phyloP scores from a whole-genome alignment of 768 basidiomycete genomes.

The Amanita exitialis region DNA sequence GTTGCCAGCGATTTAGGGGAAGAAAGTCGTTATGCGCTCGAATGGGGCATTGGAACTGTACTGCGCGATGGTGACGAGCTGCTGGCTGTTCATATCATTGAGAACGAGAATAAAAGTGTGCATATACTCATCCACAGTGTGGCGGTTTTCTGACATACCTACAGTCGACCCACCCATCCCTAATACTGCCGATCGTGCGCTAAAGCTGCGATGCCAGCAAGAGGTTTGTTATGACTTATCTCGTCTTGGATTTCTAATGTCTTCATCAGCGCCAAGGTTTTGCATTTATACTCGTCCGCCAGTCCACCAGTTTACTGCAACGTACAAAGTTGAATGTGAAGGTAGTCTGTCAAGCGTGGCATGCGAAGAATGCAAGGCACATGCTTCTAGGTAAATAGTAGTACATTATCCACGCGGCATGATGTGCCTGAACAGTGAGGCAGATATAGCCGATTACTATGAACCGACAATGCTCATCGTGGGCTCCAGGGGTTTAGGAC shows the following conservation, averaged over 20 bases:
- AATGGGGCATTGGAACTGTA: slow-evolving; percentile 98
- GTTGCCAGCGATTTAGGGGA: slow-evolving; percentile 94
- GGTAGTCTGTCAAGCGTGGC: slow-evolving; percentile 90
- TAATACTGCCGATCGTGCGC: slow-evolving; percentile 62
- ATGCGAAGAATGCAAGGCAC: slow-evolving; percentile 90
- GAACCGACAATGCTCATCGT: slow-evolving; percentile 92
- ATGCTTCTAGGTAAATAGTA: slow-evolving; percentile 62
- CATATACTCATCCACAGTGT: slow-evolving; percentile 4
- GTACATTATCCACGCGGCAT: neutral
- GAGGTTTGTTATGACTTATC: slow-evolving; percentile 44
- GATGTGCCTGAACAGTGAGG: neutral
- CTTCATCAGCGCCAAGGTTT: slow-evolving; percentile 68
- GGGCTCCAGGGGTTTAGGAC: slow-evolving; percentile 83
- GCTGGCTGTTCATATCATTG: slow-evolving; percentile 84
- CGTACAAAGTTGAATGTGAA: slow-evolving; percentile 83
- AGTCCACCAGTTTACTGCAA: slow-evolving; percentile 83
- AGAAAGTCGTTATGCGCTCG: slow-evolving; percentile 89
- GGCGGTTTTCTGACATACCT: slow-evolving; percentile 4
- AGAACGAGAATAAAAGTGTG: slow-evolving; percentile 85
- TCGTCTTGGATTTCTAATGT: slow-evolving; percentile 5
- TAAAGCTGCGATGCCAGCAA: slow-evolving; percentile 82
- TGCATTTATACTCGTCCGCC: slow-evolving; percentile 81
- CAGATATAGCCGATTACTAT: slow-evolving; percentile 78
- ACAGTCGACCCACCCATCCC: slow-evolving; percentile 62
- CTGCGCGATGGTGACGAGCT: slow-evolving; percentile 90